phyloP scores from a whole-genome alignment of 805 yeast genomes.

The Candida chilensis region DNA sequence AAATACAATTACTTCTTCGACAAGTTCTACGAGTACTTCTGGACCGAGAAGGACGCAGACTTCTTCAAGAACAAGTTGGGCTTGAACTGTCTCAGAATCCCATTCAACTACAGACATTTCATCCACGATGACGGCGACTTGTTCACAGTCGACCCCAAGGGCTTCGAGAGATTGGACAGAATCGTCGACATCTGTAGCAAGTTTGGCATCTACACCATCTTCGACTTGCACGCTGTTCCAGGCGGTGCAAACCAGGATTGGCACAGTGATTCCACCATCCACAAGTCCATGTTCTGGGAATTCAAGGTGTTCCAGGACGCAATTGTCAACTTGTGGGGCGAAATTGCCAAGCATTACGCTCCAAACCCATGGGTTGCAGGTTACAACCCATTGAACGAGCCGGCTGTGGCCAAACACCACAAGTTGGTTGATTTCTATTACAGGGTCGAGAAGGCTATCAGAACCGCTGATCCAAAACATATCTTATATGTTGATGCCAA shows the following conservation, averaged over 20 bases:
- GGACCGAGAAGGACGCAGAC: constrained; percentile 41
- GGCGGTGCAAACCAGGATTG: constrained; percentile 51
- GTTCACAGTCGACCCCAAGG: constrained; percentile 29
- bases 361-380: constrained; percentile 43
- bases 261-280: constrained; percentile 40
- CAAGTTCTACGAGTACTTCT: constrained; percentile 43
- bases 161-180: constrained; percentile 33
- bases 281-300: constrained; percentile 40
- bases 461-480: constrained; percentile 37
- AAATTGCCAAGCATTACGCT: constrained; percentile 34
- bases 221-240: constrained; percentile 42
- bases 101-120: constrained; percentile 44
- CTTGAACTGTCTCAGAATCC: constrained; percentile 38
- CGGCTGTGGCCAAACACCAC: constrained; percentile 32
- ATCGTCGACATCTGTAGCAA: constrained; percentile 33
- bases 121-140: constrained; percentile 35
- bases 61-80: constrained; percentile 31
- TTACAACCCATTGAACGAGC: constrained; percentile 46
- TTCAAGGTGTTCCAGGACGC: constrained; percentile 39
- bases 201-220: constrained; percentile 36
- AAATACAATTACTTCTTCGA: constrained; percentile 40
- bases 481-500: constrained; percentile 40
- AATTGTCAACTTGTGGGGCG: constrained; percentile 33
- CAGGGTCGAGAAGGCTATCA: constrained; percentile 25
- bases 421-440: constrained; percentile 29